Conservation (phyloP, 2,329 filamentous ascomycete species). For the Penicillium sp. region DNA sequence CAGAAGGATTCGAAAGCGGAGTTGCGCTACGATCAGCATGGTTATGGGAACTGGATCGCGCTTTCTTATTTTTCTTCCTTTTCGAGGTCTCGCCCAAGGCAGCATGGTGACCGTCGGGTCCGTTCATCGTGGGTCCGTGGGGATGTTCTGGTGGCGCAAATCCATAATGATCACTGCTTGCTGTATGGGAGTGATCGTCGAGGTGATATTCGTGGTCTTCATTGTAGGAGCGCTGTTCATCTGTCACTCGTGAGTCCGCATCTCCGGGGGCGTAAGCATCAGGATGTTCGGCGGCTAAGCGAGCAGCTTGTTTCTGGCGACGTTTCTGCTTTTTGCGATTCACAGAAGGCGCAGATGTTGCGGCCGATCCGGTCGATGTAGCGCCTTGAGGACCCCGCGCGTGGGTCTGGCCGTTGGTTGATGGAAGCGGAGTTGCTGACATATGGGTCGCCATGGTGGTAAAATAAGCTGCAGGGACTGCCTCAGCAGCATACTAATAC, state of each 20-base stretch:
- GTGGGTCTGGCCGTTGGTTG: conserved; percentile 25
- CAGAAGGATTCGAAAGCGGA: conserved; percentile 38
- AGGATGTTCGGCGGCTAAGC: conserved; percentile 51
- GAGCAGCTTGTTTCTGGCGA: conserved; percentile 71
- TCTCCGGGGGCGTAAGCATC: conserved; percentile 23
- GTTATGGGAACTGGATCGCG: conserved; percentile 28
- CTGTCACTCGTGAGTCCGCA: conserved; percentile 24
- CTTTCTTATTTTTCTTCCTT: conserved; percentile 37
- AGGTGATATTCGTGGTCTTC: conserved; percentile 29
- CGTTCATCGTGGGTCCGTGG: conserved; percentile 14
- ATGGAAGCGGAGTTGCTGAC: conserved; percentile 20
- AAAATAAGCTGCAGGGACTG: conserved; percentile 20
- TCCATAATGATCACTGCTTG: conserved; percentile 49
- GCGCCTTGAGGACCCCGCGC: conserved; percentile 19
- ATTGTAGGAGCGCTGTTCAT: conserved; percentile 22
- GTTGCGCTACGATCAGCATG: conserved; percentile 33
- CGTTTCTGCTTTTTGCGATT: conserved; percentile 96
- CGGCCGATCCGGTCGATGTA: conserved; percentile 9
- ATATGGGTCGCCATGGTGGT: conserved; percentile 25
- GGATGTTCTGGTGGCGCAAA: conserved; percentile 34
- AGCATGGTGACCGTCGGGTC: conserved; percentile 19
- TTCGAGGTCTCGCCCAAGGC: conserved; percentile 29
- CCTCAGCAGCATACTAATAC: conserved; percentile 14
- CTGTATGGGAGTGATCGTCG: conserved; percentile 36
- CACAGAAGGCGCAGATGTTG: conserved; percentile 35